Evolutionary conservation across 1,139 yeast genomes (phyloP), one percentile per base, ranked within the genome.

Genomic region (Blastobotrys buckinghamii): DNA sequence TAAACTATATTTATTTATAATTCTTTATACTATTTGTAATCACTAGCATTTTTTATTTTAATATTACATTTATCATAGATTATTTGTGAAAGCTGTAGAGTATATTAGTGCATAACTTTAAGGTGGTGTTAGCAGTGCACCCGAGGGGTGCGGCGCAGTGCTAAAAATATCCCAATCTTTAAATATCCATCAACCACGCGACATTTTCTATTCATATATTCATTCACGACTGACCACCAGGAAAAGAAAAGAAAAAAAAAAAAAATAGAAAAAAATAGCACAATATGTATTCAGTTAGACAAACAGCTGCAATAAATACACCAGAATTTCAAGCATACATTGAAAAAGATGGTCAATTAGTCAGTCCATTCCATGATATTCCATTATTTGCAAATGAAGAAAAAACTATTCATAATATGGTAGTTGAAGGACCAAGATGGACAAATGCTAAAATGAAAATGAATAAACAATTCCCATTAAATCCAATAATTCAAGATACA

Each of bases 371-470:
- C 76, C 96, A 88, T 65, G 96, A 88, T 66, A 74, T 87, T 41
- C 95, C 95, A 41, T 69, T 87, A 58, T 75, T 76, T 52, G 78
- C 88, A 56, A 76, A 84, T 66, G 74, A 74, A 53, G 77, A 77
- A 51, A 76, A 81, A 65, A 78, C 77, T 56, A 80, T 86, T 55
- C 81, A 85, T 57, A 85, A 85, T 70, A 88, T 92, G 89, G 76
- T 92, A 49, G 94, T 88, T 37, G 98, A 92, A 68, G 90, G 92
- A 52, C 97, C 97, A 56, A 80, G 97, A 64, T 88, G 96, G 95
- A 79, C 94, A 55, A 90, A 89, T 69, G 97, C 95, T 44, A 90
- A 90, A 72, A 78, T 88, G 72, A 97, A 90, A 71, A 86, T 92
- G 62, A 78, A 84, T 61, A 87, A 82, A 71, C 84, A 81, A 53